Evolutionary conservation across 148 eudicot species (phyloP), one percentile per base, ranked within the genome.

Genomic region (Dianthus caryophyllus): DNA sequence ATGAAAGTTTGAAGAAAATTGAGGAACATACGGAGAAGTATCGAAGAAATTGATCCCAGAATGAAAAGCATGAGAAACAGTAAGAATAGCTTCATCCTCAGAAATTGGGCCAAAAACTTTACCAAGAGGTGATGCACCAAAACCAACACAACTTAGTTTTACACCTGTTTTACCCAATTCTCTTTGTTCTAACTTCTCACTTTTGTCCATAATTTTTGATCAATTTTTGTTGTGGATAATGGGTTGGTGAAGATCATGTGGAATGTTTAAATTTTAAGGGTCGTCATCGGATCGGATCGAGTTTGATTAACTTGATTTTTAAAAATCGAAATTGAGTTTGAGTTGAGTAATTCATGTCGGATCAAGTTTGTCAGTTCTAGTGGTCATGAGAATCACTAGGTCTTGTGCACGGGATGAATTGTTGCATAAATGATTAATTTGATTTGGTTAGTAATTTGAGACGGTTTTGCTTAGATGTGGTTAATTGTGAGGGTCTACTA

Each of bases 81-180:
- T 57, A 76, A 87, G 80, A 59, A 82, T 61, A 65, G 99, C 96
- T 61, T 82, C 87, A 20, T 84, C 73, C 0, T 84, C 87, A 65
- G 93, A 82, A 31, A 90, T 87, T 1, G 79, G 73, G 27, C 97
- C 99, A 77, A 88, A 90, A 50, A 94, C 99, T 14, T 83, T 86
- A 52, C 99, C 99, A 53, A 94, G 89, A 22, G 99, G 99, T 9
- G 99, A 90, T 6, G 99, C 99, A 31, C 99, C 99, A 74, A 90
- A 94, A 26, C 99, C 97, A 6, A 94, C 81, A 59, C 73, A 81
- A 79, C 99, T 94, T 58, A 94, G 71, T 53, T 82, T 88, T 5
- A 94, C 83, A 9, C 96, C 97, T 0, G 98, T 94, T 57, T 88
- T 88, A 1, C 98, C 98, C 64, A 94, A 81, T 15, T 79, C 79